Evolutionary conservation across 306 rosid genomes (phyloP).

Genomic region (Rubus idaeus): DNA sequence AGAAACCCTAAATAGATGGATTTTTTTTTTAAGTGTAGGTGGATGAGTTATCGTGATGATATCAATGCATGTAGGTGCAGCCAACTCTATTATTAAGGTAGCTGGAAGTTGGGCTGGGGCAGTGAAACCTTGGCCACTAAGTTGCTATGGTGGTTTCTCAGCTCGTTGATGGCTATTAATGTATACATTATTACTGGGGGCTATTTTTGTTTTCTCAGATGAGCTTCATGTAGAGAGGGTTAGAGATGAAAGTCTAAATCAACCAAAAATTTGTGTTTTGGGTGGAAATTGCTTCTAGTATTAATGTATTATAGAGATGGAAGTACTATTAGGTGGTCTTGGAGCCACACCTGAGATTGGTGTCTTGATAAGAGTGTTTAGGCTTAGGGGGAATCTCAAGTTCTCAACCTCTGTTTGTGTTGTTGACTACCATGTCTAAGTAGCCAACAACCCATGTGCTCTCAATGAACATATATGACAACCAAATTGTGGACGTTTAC

Average conservation of each 20-base stretch:
- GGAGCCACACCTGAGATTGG: constrained; percentile 31
- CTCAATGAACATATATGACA: not conserved
- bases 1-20: constrained; percentile 35
- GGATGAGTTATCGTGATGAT: constrained; percentile 52
- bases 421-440: constrained; percentile 7
- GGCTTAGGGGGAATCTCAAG: constrained; percentile 42
- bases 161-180: constrained; percentile 28
- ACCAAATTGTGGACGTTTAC: constrained; percentile 24
- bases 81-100: constrained; percentile 51
- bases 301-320: constrained; percentile 26
- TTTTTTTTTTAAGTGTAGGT: constrained; percentile 38
- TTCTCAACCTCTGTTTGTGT: constrained; percentile 32
- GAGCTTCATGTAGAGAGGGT: not conserved
- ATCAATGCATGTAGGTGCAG: constrained; percentile 69
- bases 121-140: constrained; percentile 52
- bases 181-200: constrained; percentile 14
- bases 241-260: not conserved
- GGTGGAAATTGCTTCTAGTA: not conserved
- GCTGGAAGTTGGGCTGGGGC: constrained; percentile 61
- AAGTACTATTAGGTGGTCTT: constrained; percentile 17
- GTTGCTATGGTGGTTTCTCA: constrained; percentile 27
- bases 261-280: constrained; percentile 4
- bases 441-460: constrained; percentile 50
- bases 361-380: constrained; percentile 43
- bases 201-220: not conserved